These are phyloP conservation scores for Exophiala sideris DNA, from an alignment of 2,329 filamentous ascomycete species.

Conservation along the genomic window DNA sequence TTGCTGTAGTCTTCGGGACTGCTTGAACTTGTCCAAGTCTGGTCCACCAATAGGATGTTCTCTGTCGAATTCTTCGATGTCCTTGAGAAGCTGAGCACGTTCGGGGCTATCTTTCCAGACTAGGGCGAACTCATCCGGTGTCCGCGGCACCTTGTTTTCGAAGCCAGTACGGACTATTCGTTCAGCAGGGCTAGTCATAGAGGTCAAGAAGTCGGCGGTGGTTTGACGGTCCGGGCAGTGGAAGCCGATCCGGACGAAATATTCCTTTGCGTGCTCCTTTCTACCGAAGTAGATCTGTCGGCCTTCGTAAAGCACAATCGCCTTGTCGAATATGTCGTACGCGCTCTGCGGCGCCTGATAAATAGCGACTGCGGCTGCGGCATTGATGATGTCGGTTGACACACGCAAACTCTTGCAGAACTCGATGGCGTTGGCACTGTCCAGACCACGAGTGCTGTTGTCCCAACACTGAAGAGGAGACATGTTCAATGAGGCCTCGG, in stretches of 20 bases:
- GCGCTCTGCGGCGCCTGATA: slow-evolving; percentile 54
- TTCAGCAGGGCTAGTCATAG: slow-evolving; percentile 64
- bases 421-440: slow-evolving; percentile 57
- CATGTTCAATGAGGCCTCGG: slow-evolving; percentile 49
- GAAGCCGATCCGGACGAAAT: slow-evolving; percentile 69
- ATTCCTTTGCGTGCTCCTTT: slow-evolving; percentile 57
- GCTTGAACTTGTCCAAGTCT: slow-evolving; percentile 39
- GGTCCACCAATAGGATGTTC: slow-evolving; percentile 43
- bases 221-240: slow-evolving; percentile 66
- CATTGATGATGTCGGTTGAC: slow-evolving; percentile 49
- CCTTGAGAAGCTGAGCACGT: slow-evolving; percentile 39
- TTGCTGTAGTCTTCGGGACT: slow-evolving; percentile 43
- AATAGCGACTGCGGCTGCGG: slow-evolving; percentile 55
- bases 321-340: slow-evolving; percentile 69
- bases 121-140: slow-evolving; percentile 64
- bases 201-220: slow-evolving; percentile 68
- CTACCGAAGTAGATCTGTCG: slow-evolving; percentile 74
- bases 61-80: slow-evolving; percentile 45
- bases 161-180: slow-evolving; percentile 57
- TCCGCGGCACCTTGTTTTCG: slow-evolving; percentile 63
- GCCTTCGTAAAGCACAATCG: slow-evolving; percentile 70
- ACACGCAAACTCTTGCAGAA: slow-evolving; percentile 54
- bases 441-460: slow-evolving; percentile 51
- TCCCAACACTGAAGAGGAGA: slow-evolving; percentile 46
- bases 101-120: slow-evolving; percentile 55